Evolutionary conservation across 106 monocot species (phyloP).

Genomic region (Dioscorea dumetorum): DNA sequence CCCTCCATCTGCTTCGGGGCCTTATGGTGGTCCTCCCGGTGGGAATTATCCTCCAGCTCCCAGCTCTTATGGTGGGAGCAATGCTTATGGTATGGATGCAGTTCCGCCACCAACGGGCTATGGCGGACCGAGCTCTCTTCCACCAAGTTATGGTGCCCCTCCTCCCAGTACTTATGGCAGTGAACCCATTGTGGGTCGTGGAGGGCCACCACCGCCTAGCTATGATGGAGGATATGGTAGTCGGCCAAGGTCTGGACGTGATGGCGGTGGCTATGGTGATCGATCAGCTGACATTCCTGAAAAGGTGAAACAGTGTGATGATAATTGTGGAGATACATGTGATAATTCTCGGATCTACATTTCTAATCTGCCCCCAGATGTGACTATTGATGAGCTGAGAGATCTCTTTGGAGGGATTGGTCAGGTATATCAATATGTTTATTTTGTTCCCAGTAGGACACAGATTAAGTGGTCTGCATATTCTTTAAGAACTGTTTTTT

Average conservation of each 20-base stretch:
- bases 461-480: too few relatives aligned
- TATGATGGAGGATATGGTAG: slow-evolving; percentile 59
- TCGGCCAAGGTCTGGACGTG: slow-evolving; percentile 10
- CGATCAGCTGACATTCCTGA: slow-evolving; percentile 29
- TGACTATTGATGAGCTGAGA: slow-evolving; percentile 72
- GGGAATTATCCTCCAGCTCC: slow-evolving; percentile 50
- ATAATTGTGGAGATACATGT: slow-evolving; percentile 81
- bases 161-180: slow-evolving; percentile 33
- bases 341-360: slow-evolving; percentile 96
- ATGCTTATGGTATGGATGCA: slow-evolving; percentile 49
- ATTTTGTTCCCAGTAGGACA: too few relatives aligned
- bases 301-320: slow-evolving; percentile 92
- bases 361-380: slow-evolving; percentile 92
- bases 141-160: slow-evolving; percentile 65
- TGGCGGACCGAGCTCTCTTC: slow-evolving; percentile 50
- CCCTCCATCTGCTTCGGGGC: slow-evolving; percentile 36
- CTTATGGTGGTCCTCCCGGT: slow-evolving; percentile 41
- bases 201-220: slow-evolving; percentile 19
- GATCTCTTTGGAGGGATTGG: slow-evolving; percentile 98
- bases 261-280: slow-evolving; percentile 38
- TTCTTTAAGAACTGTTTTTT: too few relatives aligned
- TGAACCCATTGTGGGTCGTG: slow-evolving; percentile 26
- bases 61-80: slow-evolving; percentile 49
- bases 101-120: slow-evolving; percentile 42
- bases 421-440: slow-evolving; percentile 34